Evolutionary conservation across 257 asterid genomes (phyloP).

Genomic region (Primulina eburnea): DNA sequence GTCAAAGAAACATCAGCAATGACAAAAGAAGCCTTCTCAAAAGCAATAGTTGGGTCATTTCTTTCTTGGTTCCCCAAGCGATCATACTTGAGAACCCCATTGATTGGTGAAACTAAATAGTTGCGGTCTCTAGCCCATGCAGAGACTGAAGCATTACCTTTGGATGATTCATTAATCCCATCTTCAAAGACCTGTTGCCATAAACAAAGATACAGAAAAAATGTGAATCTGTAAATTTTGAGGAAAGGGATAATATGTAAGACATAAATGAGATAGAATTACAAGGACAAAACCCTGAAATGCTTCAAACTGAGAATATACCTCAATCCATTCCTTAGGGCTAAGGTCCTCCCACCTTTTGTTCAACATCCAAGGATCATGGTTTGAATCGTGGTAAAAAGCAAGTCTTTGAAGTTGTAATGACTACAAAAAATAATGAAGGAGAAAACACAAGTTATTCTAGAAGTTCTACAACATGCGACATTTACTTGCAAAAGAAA

Average conservation of each 20-base stretch:
- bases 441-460: constrained; percentile 24
- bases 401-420: constrained; percentile 98
- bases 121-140: constrained; percentile 70
- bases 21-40: constrained; percentile 84
- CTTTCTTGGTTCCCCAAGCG: constrained; percentile 94
- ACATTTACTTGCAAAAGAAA: neutral
- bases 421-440: constrained; percentile 49
- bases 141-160: constrained; percentile 38
- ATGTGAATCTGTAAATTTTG: constrained; percentile 1
- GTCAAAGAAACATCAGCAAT: constrained; percentile 80
- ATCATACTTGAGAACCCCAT: constrained; percentile 89
- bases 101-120: constrained; percentile 89
- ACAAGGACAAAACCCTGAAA: constrained; percentile 18
- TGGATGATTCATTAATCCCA: constrained; percentile 72
- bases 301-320: constrained; percentile 33
- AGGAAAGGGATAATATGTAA: constrained; percentile 14
- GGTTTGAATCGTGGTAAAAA: constrained; percentile 83
- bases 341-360: constrained; percentile 94
- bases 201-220: constrained; percentile 12
- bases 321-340: constrained; percentile 97
- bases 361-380: constrained; percentile 83
- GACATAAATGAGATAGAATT: constrained; percentile 5
- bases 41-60: constrained; percentile 74
- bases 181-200: constrained; percentile 75
- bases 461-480: constrained; percentile 19